These are phyloP conservation scores for Lasiosphaeria ovina DNA, from an alignment of 495 filamentous ascomycete species.

Conservation along the genomic window DNA sequence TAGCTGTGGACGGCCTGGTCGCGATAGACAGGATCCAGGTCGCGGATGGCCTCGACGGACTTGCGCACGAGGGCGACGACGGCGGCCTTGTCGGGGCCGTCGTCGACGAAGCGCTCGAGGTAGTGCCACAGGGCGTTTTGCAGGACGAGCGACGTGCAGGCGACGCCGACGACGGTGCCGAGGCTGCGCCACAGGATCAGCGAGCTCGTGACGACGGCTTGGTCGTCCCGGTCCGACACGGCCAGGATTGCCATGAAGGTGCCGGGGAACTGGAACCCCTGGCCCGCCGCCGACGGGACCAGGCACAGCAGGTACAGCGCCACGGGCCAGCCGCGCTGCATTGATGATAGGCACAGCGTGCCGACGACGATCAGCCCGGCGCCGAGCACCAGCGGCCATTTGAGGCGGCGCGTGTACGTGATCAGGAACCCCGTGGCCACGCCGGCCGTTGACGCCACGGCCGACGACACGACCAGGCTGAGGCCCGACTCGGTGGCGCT, in stretches of 20 bases:
- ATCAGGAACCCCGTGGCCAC: constrained; percentile 70
- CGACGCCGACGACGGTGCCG: constrained; percentile 69
- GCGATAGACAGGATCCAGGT: constrained; percentile 28
- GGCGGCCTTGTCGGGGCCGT: constrained; percentile 32
- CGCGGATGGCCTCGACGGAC: constrained; percentile 44
- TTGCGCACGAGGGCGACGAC: constrained; percentile 38
- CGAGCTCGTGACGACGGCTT: constrained; percentile 73
- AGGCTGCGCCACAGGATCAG: constrained; percentile 66
- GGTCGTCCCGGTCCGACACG: constrained; percentile 63
- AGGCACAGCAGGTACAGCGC: constrained; percentile 62
- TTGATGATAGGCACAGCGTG: constrained; percentile 45
- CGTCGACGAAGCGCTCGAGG: constrained; percentile 51
- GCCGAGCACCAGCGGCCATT: constrained; percentile 60
- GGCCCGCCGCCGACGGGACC: constrained; percentile 58
- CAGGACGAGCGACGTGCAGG: constrained; percentile 67
- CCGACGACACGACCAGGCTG: constrained; percentile 60
- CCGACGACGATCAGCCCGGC: constrained; percentile 56
- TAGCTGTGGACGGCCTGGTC: constrained; percentile 60
- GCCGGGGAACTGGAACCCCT: constrained; percentile 64
- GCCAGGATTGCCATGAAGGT: constrained; percentile 68
- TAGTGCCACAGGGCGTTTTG: constrained; percentile 67
- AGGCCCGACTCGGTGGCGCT: constrained; percentile 69
- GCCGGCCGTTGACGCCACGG: constrained; percentile 57
- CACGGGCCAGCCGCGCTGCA: constrained; percentile 53
- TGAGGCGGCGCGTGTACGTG: constrained; percentile 61